Percentiles rank a stretch among this genome's conserved stretches.
phyloP scores from a whole-genome alignment of 257 asterid species.

The Solanum neorickii region DNA sequence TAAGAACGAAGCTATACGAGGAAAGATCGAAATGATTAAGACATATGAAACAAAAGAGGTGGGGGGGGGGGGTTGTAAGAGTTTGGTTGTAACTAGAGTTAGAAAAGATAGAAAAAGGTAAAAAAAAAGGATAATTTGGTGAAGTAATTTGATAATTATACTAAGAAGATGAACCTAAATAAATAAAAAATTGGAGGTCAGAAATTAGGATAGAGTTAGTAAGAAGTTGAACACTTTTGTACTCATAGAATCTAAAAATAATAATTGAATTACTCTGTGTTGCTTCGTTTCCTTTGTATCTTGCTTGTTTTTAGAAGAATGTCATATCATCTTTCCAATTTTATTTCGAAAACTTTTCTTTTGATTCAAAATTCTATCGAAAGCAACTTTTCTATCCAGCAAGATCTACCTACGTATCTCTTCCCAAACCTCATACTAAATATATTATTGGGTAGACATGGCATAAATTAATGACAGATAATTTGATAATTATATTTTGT shows the following conservation, averaged over 20 bases:
- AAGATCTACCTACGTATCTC: no score
- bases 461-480: neutral
- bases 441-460: neutral
- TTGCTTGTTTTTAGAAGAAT: neutral
- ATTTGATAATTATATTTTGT: no score
- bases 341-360: neutral
- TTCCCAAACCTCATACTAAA: neutral
- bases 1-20: neutral
- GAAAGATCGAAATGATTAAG: neutral
- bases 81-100: neutral
- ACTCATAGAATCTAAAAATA: no score
- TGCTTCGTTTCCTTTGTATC: neutral
- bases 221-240: neutral
- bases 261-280: neutral
- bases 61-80: neutral
- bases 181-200: neutral
- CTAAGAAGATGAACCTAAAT: neutral
- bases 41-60: no score
- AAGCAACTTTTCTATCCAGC: neutral
- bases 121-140: no score
- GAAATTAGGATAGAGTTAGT: no score
- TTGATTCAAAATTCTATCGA: rapidly evolving
- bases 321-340: neutral
- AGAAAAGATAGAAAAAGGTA: no score
- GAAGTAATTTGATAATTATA: no score